phyloP scores from a whole-genome alignment of 495 filamentous ascomycete species.

The Talaromyces liani region DNA sequence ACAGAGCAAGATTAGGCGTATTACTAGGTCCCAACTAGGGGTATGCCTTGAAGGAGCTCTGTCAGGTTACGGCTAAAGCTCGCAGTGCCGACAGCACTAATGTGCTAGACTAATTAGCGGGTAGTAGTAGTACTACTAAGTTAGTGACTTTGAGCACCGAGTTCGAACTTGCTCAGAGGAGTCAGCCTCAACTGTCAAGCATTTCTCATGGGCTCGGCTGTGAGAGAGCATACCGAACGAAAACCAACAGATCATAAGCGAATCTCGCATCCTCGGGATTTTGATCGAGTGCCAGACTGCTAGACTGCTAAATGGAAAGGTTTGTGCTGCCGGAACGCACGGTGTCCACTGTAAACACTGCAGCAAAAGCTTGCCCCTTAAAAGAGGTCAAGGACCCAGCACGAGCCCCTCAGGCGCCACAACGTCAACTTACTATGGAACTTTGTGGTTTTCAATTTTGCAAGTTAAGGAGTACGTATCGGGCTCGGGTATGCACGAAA shows the following conservation, averaged over 20 bases:
- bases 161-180: not conserved
- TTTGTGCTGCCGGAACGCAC: not conserved
- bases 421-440: constrained; percentile 2
- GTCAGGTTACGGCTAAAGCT: not conserved
- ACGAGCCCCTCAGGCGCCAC: constrained; percentile 6
- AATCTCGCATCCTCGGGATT: not conserved
- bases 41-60: not conserved
- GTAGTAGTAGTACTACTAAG: no score
- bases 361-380: not conserved
- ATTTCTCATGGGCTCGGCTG: not conserved
- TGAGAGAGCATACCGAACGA: not conserved
- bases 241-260: not conserved
- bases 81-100: not conserved
- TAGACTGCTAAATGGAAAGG: not conserved
- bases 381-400: not conserved
- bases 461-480: not conserved
- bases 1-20: not conserved
- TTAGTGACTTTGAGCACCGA: no score
- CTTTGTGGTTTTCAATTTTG: not conserved
- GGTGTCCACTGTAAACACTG: not conserved
- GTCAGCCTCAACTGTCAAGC: not conserved
- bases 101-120: not conserved
- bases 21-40: not conserved
- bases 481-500: not conserved
- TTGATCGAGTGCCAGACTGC: not conserved